Evolutionary conservation across 371 early-diverging fungal genomes (phyloP).

Genomic region (Astathelohania contejeani): DNA sequence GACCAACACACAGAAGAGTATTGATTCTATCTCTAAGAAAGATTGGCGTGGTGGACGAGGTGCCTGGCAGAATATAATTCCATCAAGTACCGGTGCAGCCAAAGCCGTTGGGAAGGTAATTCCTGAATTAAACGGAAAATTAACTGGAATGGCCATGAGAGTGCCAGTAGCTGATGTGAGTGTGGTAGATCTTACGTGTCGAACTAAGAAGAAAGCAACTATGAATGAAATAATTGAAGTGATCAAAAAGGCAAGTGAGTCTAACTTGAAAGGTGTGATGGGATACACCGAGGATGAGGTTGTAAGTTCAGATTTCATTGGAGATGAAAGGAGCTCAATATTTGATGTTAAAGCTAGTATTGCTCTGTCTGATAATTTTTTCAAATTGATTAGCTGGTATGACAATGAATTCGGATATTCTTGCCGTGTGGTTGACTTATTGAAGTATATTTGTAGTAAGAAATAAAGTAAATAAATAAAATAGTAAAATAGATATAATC

Average conservation of each 20-base stretch:
- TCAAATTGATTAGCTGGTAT: constrained; percentile 90
- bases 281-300: constrained; percentile 84
- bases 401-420: constrained; percentile 73
- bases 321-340: constrained; percentile 70
- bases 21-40: constrained; percentile 88
- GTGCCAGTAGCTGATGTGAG: constrained; percentile 90
- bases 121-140: constrained; percentile 77
- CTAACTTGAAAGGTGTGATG: constrained; percentile 71
- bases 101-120: constrained; percentile 95
- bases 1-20: constrained; percentile 96
- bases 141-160: constrained; percentile 58
- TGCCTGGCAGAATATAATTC: constrained; percentile 91
- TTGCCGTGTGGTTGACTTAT: constrained; percentile 56
- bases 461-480: constrained; percentile 33
- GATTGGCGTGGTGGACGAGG: constrained; percentile 90
- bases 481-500: too few species aligned
- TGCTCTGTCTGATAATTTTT: constrained; percentile 75
- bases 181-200: constrained; percentile 86
- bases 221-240: constrained; percentile 17
- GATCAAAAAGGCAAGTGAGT: constrained; percentile 55
- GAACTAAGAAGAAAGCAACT: constrained; percentile 67
- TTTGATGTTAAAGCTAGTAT: constrained; percentile 93
- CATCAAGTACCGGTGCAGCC: constrained; percentile 95
- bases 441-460: constrained; percentile 27
- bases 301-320: constrained; percentile 84